Conservation (phyloP, 345 rosid species). For the Nasturtium officinale region DNA sequence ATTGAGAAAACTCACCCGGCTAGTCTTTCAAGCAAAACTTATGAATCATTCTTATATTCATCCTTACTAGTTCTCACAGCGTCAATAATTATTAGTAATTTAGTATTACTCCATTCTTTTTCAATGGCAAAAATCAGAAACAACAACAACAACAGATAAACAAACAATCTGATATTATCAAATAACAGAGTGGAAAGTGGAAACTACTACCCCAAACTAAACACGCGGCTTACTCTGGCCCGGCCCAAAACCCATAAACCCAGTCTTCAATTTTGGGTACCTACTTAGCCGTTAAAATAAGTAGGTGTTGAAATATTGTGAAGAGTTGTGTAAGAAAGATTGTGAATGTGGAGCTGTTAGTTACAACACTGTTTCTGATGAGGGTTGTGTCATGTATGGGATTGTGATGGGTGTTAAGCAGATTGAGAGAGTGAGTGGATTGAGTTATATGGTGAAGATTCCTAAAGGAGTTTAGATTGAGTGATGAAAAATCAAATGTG, state of each 20-base stretch:
- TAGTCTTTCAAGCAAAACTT: too few species aligned
- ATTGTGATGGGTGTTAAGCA: slow-evolving; percentile 71
- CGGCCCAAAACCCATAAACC: neutral
- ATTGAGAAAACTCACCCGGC: too few species aligned
- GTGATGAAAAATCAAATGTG: slow-evolving; percentile 49
- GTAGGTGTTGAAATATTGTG: too few species aligned
- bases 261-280: too few species aligned
- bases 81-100: neutral
- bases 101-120: neutral
- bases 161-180: neutral
- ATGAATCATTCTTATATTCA: too few species aligned
- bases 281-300: too few species aligned
- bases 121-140: neutral
- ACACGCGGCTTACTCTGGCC: neutral
- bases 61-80: too few species aligned
- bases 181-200: neutral
- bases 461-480: slow-evolving; percentile 53
- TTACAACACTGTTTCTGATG: slow-evolving; percentile 47
- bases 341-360: slow-evolving; percentile 70
- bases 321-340: slow-evolving; percentile 54
- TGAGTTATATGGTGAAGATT: slow-evolving; percentile 77
- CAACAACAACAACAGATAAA: neutral
- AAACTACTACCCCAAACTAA: neutral
- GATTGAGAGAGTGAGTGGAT: slow-evolving; percentile 50
- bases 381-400: slow-evolving; percentile 56